A percentile compares a stretch with the other conserved stretches of the same genome.
These are phyloP conservation scores for Saccharomyces hybrid DNA, from an alignment of 1,139 yeast species.

Conservation along the genomic window DNA sequence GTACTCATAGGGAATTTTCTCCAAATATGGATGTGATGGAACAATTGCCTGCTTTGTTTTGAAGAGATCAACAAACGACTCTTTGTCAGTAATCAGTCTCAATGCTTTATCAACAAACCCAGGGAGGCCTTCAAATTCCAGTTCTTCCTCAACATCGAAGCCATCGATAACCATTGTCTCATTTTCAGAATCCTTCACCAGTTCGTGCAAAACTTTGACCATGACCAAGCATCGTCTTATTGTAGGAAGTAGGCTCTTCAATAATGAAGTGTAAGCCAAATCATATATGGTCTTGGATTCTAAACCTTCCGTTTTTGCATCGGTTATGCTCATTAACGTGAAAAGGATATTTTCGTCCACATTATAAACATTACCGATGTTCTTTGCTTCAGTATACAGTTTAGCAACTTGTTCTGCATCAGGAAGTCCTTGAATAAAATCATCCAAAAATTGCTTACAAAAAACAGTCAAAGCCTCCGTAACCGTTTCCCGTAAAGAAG, in stretches of 20 bases:
- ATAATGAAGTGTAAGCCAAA: conserved; percentile 18
- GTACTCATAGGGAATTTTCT: conserved; percentile 38
- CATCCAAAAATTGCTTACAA: conserved; percentile 15
- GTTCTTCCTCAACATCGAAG: conserved; percentile 12
- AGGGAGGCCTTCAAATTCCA: conserved; percentile 8
- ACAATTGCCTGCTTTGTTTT: conserved; percentile 5
- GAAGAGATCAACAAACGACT: conserved; percentile 14
- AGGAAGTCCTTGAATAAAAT: conserved; percentile 12
- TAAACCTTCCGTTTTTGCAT: background rate
- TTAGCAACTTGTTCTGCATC: background rate
- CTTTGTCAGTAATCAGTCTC: conserved; percentile 12
- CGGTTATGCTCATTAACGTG: background rate
- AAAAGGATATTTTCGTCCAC: background rate
- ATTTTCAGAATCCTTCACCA: conserved; percentile 15
- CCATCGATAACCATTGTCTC: conserved; percentile 15
- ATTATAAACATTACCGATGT: background rate
- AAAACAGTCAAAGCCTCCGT: conserved; percentile 16
- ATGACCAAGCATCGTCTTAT: conserved; percentile 25
- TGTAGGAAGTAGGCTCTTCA: conserved; percentile 23
- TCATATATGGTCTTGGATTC: conserved; percentile 10
- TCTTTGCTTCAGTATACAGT: background rate
- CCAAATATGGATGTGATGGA: conserved; percentile 12
- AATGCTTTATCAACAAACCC: conserved; percentile 14
- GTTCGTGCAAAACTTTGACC: conserved; percentile 21
- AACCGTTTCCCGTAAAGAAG: conserved; percentile 16